Conservation (phyloP, 345 rosid species). For the Sapria himalayana region DNA sequence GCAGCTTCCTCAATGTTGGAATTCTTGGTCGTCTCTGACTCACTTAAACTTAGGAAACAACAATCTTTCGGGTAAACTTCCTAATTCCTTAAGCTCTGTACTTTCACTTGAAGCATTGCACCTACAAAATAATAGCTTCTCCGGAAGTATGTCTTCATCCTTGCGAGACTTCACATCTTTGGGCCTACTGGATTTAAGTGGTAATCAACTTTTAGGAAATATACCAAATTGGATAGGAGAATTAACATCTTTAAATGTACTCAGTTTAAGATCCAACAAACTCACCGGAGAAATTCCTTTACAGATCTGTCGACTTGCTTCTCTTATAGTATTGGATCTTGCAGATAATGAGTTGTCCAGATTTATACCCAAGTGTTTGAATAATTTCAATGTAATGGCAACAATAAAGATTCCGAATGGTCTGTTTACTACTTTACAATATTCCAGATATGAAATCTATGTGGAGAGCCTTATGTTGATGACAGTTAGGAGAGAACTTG, state of each 20-base stretch:
- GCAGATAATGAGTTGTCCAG: slow-evolving; percentile 7
- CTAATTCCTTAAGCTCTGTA: slow-evolving; percentile 3
- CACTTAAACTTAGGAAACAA: slow-evolving; percentile 8
- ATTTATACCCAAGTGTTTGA: slow-evolving; percentile 6
- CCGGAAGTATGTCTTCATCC: slow-evolving; percentile 7
- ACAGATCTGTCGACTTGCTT: slow-evolving; percentile 5
- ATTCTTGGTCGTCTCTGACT: not conserved
- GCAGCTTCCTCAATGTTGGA: slow-evolving; percentile 4
- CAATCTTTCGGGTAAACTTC: slow-evolving; percentile 7
- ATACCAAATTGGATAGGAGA: slow-evolving; percentile 7
- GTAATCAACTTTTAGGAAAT: slow-evolving; percentile 4
- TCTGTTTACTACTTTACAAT: too few species aligned
- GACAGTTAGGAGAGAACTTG: too few species aligned
- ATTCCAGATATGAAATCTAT: too few species aligned
- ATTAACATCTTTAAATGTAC: not conserved
- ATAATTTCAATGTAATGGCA: slow-evolving; percentile 9
- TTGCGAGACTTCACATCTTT: not conserved
- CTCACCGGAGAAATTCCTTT: slow-evolving; percentile 7
- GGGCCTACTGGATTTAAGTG: slow-evolving; percentile 4
- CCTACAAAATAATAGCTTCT: slow-evolving; percentile 5
- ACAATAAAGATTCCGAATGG: not conserved
- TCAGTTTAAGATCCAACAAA: slow-evolving; percentile 5
- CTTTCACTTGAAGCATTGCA: not conserved
- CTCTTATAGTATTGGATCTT: slow-evolving; percentile 9
- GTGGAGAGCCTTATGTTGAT: too few species aligned